Percentiles rank a stretch among this genome's conserved stretches.
phyloP scores from a whole-genome alignment of 345 rosid genomes.

The Moringa oleifera region DNA sequence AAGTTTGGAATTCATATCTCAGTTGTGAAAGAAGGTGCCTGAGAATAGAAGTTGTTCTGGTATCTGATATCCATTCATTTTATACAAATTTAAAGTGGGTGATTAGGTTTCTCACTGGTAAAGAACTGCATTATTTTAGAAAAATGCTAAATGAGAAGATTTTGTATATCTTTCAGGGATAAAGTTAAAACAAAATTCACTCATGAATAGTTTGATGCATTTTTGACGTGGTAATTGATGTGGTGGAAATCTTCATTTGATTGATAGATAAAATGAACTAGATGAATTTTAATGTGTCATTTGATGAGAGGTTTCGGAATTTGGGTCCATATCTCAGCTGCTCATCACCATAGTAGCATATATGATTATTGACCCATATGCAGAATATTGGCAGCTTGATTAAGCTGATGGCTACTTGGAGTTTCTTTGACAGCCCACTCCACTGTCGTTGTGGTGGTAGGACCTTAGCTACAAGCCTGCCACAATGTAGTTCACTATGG shows the following conservation, averaged over 20 bases:
- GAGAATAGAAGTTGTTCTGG: neutral
- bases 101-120: neutral
- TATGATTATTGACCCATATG: too few species aligned
- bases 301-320: too few species aligned
- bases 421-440: too few species aligned
- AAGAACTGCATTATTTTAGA: neutral
- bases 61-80: neutral
- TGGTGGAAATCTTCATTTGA: neutral
- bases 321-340: too few species aligned
- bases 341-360: too few species aligned
- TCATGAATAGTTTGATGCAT: neutral
- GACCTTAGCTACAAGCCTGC: too few species aligned
- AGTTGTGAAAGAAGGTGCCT: neutral
- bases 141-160: neutral
- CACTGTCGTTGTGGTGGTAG: too few species aligned
- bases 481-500: too few species aligned
- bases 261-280: neutral
- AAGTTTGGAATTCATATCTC: neutral
- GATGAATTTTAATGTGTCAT: neutral
- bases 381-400: too few species aligned
- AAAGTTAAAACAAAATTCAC: neutral
- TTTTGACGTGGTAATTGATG: neutral
- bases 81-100: neutral
- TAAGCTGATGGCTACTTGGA: too few species aligned
- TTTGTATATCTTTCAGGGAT: neutral